Base-by-base conservation (phyloP, 1,284 basidiomycete genomes). In the Irpex lacteus region DNA sequence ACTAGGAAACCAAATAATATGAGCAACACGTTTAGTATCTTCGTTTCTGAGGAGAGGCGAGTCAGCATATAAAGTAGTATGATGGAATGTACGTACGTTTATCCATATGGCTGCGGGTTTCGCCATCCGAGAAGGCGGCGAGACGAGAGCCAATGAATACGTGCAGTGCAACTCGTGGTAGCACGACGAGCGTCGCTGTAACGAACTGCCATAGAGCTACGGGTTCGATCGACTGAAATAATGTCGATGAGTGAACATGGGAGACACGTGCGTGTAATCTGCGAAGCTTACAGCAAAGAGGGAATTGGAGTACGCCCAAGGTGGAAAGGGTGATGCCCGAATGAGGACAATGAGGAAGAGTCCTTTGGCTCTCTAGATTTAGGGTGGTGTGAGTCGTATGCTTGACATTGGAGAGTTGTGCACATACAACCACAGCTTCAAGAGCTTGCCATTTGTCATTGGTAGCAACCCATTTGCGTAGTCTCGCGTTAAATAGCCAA, bases 271-370 rank as follows among this genome's bases (percentile, higher is more conserved):
- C 40, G 34, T 58, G 36, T 58, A 64, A 59, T 32, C 34, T 5
- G n/a, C 26, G 26, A n/a, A 3, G 78, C 88, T 77, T 67, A 90
- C 90, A 47, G 91, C 88, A 71, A 94, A 92, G 13, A 94, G 78
- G 0, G 87, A 80, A 68, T 93, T 94, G 13, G 89, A 86, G 71
- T 93, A 94, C 0, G 89, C 88, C 91, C 91, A 90, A 18, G 92
- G 91, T 61, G 92, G 91, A 71, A 95, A 85, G 2, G 93, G 89
- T 5, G 90, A 92, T 19, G 92, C 74, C n/a, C 92, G 86, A 68
- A 94, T 89, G 55, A 95, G 81, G 67, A 92, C 83, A 55, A 95
- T 91, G 21, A 95, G 77, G 15, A 89, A 88, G 9, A 94, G 77
- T 5, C 92, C 90, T 72, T 88, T 90, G 9, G 86, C 82, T 68